These are phyloP conservation scores for Daphne laureola DNA, from an alignment of 441 rosid species.

Conservation along the genomic window DNA sequence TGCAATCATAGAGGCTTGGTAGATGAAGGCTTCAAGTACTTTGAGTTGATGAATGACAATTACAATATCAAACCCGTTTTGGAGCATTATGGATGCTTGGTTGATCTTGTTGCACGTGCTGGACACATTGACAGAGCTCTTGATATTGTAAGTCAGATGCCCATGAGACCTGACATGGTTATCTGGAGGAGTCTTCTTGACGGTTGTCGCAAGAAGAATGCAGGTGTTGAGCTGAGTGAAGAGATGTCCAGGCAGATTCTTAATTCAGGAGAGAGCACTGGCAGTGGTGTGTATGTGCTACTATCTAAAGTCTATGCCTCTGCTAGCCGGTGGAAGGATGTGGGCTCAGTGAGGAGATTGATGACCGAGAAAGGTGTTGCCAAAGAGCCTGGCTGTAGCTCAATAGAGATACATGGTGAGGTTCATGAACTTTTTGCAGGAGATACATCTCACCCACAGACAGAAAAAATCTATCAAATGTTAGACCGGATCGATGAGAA, in stretches of 20 bases:
- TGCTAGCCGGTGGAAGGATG: constrained; percentile 51
- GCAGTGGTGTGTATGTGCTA: constrained; percentile 46
- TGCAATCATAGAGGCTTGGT: constrained; percentile 62
- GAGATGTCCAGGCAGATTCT: constrained; percentile 45
- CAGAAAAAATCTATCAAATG: constrained; percentile 45
- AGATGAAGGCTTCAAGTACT: constrained; percentile 32
- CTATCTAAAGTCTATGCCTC: constrained; percentile 51
- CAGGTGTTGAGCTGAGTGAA: constrained; percentile 43
- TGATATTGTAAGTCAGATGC: constrained; percentile 41
- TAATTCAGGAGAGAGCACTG: constrained; percentile 26
- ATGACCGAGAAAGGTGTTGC: constrained; percentile 43
- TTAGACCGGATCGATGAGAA: constrained; percentile 46
- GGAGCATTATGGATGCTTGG: constrained; percentile 61
- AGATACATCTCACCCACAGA: constrained; percentile 62
- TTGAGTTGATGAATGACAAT: constrained; percentile 38
- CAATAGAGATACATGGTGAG: constrained; percentile 47
- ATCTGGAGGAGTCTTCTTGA: constrained; percentile 72
- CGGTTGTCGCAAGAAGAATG: constrained; percentile 48
- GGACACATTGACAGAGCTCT: constrained; percentile 47
- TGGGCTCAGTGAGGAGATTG: constrained; percentile 40
- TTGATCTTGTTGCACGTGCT: constrained; percentile 52
- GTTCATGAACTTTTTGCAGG: constrained; percentile 74
- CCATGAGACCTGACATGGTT: constrained; percentile 45
- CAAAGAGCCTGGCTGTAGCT: constrained; percentile 64
- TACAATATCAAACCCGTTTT: constrained; percentile 36